Evolutionary conservation across 2,329 filamentous ascomycete species (phyloP).

Genomic region (Neofusicoccum parvum): DNA sequence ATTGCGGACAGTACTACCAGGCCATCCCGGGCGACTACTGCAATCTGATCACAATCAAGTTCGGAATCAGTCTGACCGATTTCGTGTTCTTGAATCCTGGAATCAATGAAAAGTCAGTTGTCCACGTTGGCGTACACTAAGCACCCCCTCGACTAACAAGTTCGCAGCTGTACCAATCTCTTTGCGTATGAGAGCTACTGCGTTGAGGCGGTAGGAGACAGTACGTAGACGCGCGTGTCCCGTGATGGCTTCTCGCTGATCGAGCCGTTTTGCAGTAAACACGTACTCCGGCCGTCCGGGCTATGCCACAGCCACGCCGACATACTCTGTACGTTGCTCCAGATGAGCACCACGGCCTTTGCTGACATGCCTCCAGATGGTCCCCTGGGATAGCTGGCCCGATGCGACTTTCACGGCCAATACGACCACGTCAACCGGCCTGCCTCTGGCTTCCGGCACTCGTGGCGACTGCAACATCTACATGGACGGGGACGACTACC

Average conservation of each 20-base stretch:
- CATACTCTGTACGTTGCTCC: not conserved
- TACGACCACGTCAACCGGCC: not conserved
- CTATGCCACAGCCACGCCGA: not conserved
- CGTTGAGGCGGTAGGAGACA: constrained; percentile 36
- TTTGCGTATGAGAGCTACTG: constrained; percentile 36
- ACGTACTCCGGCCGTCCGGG: not conserved
- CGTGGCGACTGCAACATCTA: constrained; percentile 7
- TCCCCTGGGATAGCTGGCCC: too few relatives aligned
- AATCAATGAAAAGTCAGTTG: constrained; percentile 26
- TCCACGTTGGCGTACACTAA: not conserved
- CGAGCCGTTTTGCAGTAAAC: constrained; percentile 1
- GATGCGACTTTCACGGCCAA: constrained; percentile 1
- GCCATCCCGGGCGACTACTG: constrained; percentile 38
- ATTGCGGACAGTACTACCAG: constrained; percentile 37
- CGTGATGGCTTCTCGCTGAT: constrained; percentile 1
- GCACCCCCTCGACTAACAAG: not conserved
- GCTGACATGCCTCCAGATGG: too few relatives aligned
- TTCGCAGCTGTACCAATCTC: constrained; percentile 39
- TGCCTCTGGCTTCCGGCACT: constrained; percentile 14
- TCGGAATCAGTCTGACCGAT: constrained; percentile 35
- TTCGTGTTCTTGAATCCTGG: constrained; percentile 39
- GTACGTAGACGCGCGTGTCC: constrained; percentile 3
- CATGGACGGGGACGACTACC: not conserved
- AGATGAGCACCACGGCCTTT: too few relatives aligned
- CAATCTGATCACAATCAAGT: constrained; percentile 34